phyloP scores from a whole-genome alignment of 371 early-diverging fungal species.

The Mortierella sp. region DNA sequence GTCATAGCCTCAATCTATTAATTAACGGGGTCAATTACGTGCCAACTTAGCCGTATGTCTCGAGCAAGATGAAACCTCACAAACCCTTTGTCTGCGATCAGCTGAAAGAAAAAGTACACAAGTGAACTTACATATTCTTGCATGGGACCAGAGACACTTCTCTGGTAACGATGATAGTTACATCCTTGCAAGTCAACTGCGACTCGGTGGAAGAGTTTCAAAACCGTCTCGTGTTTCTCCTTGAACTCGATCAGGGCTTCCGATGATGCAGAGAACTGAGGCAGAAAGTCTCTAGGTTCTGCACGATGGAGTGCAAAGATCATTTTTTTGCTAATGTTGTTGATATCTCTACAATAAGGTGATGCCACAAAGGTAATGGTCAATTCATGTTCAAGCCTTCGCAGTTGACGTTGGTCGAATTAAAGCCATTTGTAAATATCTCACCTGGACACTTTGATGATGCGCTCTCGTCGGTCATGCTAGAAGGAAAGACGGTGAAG shows the following conservation, averaged over 20 bases:
- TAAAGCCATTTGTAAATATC: slow-evolving; percentile 8
- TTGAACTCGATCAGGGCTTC: slow-evolving; percentile 62
- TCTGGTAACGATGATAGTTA: slow-evolving; percentile 67
- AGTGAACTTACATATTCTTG: slow-evolving; percentile 66
- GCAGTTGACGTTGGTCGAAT: not conserved
- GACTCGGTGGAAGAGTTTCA: slow-evolving; percentile 64
- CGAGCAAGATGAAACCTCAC: no score
- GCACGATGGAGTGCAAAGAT: slow-evolving; percentile 77
- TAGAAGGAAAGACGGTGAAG: slow-evolving; percentile 9
- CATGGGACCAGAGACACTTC: slow-evolving; percentile 65
- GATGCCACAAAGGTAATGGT: not conserved
- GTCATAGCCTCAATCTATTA: slow-evolving; percentile 76
- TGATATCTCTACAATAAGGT: slow-evolving; percentile 67
- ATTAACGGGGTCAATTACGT: no score
- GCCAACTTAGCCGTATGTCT: no score
- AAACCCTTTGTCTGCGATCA: not conserved
- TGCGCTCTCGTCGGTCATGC: slow-evolving; percentile 72
- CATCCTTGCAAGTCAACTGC: slow-evolving; percentile 66
- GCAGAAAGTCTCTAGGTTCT: slow-evolving; percentile 49
- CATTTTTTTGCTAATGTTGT: slow-evolving; percentile 72
- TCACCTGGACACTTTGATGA: slow-evolving; percentile 72
- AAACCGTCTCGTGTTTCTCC: slow-evolving; percentile 64
- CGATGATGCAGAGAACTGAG: slow-evolving; percentile 30
- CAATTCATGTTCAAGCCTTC: not conserved
- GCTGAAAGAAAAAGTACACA: not conserved